Evolutionary conservation across 2,329 filamentous ascomycete species (phyloP), one percentile per base, ranked within the genome.

Genomic region (Aspergillus sclerotialis): DNA sequence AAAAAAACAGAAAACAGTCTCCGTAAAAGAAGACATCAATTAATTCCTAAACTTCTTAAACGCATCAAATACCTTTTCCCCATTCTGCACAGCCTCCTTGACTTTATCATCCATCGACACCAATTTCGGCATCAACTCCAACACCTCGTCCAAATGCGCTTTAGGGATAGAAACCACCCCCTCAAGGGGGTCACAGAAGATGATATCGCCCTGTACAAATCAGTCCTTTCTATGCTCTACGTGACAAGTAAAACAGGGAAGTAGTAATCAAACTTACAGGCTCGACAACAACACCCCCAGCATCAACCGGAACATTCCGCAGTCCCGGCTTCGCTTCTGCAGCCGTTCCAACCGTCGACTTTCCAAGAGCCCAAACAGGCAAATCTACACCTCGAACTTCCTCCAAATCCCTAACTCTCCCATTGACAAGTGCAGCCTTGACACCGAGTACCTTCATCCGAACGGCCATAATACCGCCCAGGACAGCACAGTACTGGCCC

Each of bases 391-490:
- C 67, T 35, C 63, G 66, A 38, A 85, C 56, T 50, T 83, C 77
- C 11, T 61, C 63, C 12, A 86, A 49, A 61, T 88, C 84, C 40
- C 83, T 69, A 5, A 82, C 74, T 25, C 82, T 65, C 1, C 83
- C 83, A 45, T 77, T 72, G 6, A 85, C 78, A n/a, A 87, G 62
- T 8, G 82, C 70, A 3, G 71, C 81, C 44, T 68, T 66, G 12
- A 74, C 75, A 10, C 75, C 73, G 8, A 80, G 67, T 10, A 71
- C 55, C 48, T 78, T 76, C 72, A 87, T 82, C 13, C 83, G 69
- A 18, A 74, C 65, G 4, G 80, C 83, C 73, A 87, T 83, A 44
- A 88, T 84, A 12, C 83, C 83, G n/a, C 84, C 84, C 5, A 84
- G 71, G 6, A 84, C 72, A 5, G 83, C 83, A 58, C 83, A 85